These are phyloP conservation scores for Eucalyptus rudis DNA, from an alignment of 345 rosid species.

Conservation along the genomic window DNA sequence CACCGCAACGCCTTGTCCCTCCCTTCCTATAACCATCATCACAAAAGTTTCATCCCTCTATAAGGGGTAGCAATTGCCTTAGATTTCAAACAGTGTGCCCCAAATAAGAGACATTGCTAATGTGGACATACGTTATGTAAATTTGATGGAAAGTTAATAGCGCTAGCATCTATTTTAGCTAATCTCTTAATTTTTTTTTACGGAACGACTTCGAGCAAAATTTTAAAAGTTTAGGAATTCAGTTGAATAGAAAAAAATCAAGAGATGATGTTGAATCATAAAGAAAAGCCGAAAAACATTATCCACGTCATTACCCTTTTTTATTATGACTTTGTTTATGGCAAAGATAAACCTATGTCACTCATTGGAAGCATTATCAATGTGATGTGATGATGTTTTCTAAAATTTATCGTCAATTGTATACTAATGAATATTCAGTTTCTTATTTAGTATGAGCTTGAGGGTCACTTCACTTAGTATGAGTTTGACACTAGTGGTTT, in stretches of 20 bases:
- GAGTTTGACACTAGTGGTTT: too few relatives aligned
- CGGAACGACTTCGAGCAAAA: too few relatives aligned
- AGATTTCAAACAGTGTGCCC: too few relatives aligned
- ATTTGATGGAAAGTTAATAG: fast-evolving
- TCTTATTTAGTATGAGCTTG: not conserved
- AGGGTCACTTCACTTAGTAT: not conserved
- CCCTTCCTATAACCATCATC: not conserved
- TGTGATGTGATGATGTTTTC: not conserved
- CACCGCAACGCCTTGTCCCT: not conserved
- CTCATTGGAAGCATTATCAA: not conserved
- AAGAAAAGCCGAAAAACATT: not conserved
- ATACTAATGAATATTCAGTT: not conserved
- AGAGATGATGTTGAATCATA: not conserved
- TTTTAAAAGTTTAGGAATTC: not conserved
- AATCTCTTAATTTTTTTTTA: too few relatives aligned
- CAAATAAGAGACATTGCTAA: too few relatives aligned
- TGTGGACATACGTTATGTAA: fast-evolving
- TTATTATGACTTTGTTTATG: not conserved
- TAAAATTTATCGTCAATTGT: not conserved
- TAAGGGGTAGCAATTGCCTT: not conserved
- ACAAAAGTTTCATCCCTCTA: not conserved
- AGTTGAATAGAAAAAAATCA: not conserved
- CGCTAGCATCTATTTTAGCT: not conserved
- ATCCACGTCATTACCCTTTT: not conserved
- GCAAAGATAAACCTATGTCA: not conserved